These are phyloP conservation scores for Solanum appendiculatum DNA, from an alignment of 257 asterid genomes.

Conservation along the genomic window DNA sequence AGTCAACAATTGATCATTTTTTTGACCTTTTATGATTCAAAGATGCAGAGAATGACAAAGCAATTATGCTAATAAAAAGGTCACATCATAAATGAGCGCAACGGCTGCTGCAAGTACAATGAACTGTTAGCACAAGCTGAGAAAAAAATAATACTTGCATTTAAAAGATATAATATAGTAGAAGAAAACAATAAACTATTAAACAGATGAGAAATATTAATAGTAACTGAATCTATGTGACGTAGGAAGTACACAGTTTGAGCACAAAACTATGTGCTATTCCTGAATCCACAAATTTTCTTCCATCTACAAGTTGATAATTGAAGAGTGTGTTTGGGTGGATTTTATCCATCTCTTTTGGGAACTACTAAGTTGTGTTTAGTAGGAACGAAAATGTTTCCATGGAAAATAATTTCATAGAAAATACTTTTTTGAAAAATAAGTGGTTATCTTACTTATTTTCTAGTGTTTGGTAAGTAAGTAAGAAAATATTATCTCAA, in stretches of 20 bases:
- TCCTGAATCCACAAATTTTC: background rate
- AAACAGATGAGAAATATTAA: background rate
- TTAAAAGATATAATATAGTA: background rate
- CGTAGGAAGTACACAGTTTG: background rate
- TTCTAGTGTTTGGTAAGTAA: too few relatives aligned
- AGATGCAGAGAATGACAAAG: background rate
- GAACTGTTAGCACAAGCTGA: background rate
- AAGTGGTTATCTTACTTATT: background rate
- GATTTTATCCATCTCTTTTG: background rate
- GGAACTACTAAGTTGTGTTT: background rate
- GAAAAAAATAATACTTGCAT: background rate
- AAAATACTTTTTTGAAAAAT: too few relatives aligned
- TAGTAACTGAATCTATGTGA: background rate
- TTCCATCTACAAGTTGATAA: background rate
- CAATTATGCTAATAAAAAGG: background rate
- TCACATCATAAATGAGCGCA: background rate
- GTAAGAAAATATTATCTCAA: too few relatives aligned
- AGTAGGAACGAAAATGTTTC: too few relatives aligned
- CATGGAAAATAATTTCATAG: too few relatives aligned
- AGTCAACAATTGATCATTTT: background rate
- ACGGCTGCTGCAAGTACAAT: background rate
- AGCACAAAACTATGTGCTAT: background rate
- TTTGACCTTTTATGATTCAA: background rate
- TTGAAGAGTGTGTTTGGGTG: background rate
- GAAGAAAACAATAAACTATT: background rate